Percentiles rank a stretch among this genome's conserved stretches.
Conservation (phyloP, 768 basidiomycete genomes). For the Mycena vulgaris region DNA sequence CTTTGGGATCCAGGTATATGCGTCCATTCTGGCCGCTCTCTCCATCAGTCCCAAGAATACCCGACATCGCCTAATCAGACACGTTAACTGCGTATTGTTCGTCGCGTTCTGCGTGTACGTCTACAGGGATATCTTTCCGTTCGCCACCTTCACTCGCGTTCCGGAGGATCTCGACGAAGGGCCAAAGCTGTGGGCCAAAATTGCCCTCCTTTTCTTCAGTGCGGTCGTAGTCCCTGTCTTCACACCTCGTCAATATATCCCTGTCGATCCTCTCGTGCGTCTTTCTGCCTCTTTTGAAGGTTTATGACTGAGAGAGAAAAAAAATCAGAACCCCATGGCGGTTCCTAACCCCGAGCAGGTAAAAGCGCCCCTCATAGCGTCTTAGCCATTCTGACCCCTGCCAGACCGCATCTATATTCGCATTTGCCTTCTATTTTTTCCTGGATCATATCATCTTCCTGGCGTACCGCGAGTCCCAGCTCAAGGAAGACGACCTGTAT, state of each 20-base stretch:
- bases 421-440: conserved; percentile 63
- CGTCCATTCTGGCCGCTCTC: conserved; percentile 7
- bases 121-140: conserved; percentile 72
- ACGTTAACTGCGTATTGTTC: conserved; percentile 48
- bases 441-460: conserved; percentile 65
- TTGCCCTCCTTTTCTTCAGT: conserved; percentile 59
- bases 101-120: conserved; percentile 59
- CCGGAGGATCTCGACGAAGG: conserved; percentile 65
- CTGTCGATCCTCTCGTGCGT: conserved; percentile 64
- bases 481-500: conserved; percentile 68
- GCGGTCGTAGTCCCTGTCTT: conserved; percentile 67
- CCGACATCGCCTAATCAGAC: conserved; percentile 35
- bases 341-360: conserved; percentile 63
- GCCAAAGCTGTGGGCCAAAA: conserved; percentile 64
- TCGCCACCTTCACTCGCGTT: conserved; percentile 62
- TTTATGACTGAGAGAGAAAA: too few relatives aligned
- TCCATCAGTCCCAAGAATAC: conserved; percentile 4
- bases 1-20: conserved; percentile 16
- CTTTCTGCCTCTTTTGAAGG: background rate
- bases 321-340: conserved; percentile 47
- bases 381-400: too few relatives aligned
- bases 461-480: conserved; percentile 59
- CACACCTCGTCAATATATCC: conserved; percentile 67
- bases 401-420: conserved; percentile 64
- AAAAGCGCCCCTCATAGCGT: too few relatives aligned